Evolutionary conservation across 1,139 yeast genomes (phyloP).

Genomic region (Suhomyces guaymorum): DNA sequence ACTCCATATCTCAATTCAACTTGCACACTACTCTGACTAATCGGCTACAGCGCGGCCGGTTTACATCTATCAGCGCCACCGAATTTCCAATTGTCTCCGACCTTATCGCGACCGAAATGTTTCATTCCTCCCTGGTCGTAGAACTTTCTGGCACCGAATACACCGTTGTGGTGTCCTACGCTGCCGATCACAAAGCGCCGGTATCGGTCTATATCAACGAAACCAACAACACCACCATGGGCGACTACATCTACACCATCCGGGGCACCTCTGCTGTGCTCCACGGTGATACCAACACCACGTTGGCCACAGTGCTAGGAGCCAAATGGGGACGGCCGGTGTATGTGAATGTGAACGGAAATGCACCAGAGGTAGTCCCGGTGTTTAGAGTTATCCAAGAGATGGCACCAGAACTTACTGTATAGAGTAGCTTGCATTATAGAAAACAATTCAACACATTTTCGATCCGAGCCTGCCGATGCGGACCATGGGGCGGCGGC

Average conservation of each 20-base stretch:
- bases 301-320: constrained; percentile 15
- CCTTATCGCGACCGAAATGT: constrained; percentile 8
- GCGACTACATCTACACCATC: constrained; percentile 25
- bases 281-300: constrained; percentile 3
- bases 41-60: too few relatives aligned
- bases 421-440: too few relatives aligned
- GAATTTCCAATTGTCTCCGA: neutral
- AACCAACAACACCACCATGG: constrained; percentile 17
- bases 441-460: too few relatives aligned
- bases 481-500: too few relatives aligned
- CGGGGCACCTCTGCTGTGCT: constrained; percentile 13
- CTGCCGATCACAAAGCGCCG: constrained; percentile 15
- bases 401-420: too few relatives aligned
- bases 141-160: constrained; percentile 16
- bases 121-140: constrained; percentile 10
- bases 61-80: too few relatives aligned
- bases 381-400: constrained; percentile 14
- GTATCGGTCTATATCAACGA: constrained; percentile 23
- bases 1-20: too few relatives aligned
- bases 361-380: constrained; percentile 13
- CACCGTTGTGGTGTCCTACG: constrained; percentile 17
- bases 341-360: constrained; percentile 18
- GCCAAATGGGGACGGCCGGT: constrained; percentile 17
- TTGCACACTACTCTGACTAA: neutral
- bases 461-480: too few relatives aligned